Conservation (phyloP, 176 grass and related monocot species). For the Aegilops tauschii region DNA sequence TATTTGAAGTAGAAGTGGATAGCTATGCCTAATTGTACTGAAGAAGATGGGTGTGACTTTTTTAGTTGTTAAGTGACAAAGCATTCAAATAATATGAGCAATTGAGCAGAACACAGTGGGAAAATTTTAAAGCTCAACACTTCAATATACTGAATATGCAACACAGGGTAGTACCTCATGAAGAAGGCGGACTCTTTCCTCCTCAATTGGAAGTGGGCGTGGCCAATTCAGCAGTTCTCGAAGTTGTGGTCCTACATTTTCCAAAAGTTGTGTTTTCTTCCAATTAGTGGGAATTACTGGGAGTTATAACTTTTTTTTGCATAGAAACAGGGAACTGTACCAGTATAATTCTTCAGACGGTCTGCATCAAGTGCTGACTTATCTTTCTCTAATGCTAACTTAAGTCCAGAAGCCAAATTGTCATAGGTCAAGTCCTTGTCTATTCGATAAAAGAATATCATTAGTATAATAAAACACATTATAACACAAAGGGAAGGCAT, state of each 20-base stretch:
- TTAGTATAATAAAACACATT: background rate
- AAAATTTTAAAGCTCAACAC: background rate
- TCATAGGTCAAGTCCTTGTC: conserved; percentile 93
- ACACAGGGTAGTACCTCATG: conserved; percentile 63
- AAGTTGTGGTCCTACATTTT: conserved; percentile 66
- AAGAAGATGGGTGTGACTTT: background rate
- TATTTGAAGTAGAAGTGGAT: background rate
- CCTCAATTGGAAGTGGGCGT: conserved; percentile 79
- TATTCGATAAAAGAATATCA: conserved; percentile 27
- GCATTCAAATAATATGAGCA: background rate
- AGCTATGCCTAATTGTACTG: background rate
- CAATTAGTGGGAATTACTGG: background rate
- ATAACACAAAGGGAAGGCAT: background rate
- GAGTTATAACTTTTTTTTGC: background rate
- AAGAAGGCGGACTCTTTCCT: conserved; percentile 82
- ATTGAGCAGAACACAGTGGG: background rate
- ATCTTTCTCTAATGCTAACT: conserved; percentile 80
- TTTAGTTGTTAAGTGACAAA: background rate
- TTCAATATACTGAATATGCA: background rate
- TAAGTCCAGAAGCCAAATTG: conserved; percentile 84
- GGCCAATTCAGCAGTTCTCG: conserved; percentile 85
- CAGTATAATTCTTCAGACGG: conserved; percentile 71
- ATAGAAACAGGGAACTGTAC: conserved; percentile 29
- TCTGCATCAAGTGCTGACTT: conserved; percentile 77
- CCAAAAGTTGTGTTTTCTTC: conserved; percentile 6